Evolutionary conservation across 139 green algal species (phyloP).

Genomic region (Coccomyxa sp.): DNA sequence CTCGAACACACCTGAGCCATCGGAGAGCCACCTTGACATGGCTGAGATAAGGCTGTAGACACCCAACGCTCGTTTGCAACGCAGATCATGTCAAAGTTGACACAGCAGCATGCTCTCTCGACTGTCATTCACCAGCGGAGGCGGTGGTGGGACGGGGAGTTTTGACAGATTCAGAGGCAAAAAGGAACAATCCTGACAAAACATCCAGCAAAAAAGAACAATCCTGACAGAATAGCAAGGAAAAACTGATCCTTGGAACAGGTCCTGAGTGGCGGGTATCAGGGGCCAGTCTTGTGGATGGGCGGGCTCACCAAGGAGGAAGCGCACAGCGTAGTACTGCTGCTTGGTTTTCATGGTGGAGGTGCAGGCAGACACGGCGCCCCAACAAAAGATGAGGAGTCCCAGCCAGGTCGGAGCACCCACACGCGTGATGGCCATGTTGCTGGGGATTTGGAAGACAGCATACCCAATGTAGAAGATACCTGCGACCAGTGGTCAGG

Average conservation of each 20-base stretch:
- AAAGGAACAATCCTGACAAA: too few species aligned
- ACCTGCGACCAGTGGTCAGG: not conserved
- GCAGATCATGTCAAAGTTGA: not conserved
- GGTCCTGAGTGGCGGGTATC: not conserved
- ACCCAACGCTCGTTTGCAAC: too few species aligned
- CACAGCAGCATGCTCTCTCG: not conserved
- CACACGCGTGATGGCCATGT: constrained; percentile 30
- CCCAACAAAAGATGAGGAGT: constrained; percentile 48
- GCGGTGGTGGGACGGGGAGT: too few species aligned
- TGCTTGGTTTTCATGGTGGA: constrained; percentile 19
- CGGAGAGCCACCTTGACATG: too few species aligned
- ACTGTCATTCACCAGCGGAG: too few species aligned
- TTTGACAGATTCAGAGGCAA: too few species aligned
- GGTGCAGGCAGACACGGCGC: constrained; percentile 46
- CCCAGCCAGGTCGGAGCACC: constrained; percentile 50
- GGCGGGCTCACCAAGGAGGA: constrained; percentile 43
- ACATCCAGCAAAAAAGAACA: not conserved
- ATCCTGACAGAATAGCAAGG: not conserved
- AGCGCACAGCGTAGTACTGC: constrained; percentile 50
- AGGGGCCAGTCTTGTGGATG: not conserved
- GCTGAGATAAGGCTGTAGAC: too few species aligned
- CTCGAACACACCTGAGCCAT: constrained; percentile 30
- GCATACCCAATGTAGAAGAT: not conserved
- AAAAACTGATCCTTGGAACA: not conserved
- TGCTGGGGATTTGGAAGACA: constrained; percentile 47